Conservation (phyloP, 139 green algal genomes). For the Tetradesmus lagerheimii region DNA sequence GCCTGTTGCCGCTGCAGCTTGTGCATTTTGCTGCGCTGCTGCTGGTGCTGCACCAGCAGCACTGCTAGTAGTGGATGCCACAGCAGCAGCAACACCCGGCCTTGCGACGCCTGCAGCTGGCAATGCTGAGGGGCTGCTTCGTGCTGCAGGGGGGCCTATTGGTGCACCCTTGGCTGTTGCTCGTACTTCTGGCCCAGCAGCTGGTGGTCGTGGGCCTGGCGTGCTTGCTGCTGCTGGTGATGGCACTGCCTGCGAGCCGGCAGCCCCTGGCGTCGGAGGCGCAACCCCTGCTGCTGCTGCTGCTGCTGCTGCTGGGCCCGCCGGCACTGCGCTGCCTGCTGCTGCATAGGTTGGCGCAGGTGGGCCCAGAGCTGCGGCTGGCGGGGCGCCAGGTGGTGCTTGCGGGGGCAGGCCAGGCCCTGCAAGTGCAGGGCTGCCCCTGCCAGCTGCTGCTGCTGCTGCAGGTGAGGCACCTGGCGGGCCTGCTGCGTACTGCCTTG, state of each 20-base stretch:
- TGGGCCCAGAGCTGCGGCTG: not conserved
- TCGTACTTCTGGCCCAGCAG: not conserved
- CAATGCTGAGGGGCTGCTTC: not conserved
- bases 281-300: not conserved
- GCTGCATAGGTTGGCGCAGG: not conserved
- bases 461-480: not conserved
- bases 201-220: not conserved
- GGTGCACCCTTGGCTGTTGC: not conserved
- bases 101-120: slow-evolving; percentile 5
- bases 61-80: not conserved
- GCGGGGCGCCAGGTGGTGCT: not conserved
- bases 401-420: not conserved
- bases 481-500: not conserved
- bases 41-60: not conserved
- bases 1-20: not conserved
- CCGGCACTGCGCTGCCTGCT: not conserved
- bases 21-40: not conserved
- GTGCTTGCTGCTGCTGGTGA: not conserved
- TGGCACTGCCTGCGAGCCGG: not conserved
- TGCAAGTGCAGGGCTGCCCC: not conserved
- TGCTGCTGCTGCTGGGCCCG: not conserved
- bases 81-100: not conserved
- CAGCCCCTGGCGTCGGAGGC: not conserved
- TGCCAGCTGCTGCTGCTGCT: not conserved
- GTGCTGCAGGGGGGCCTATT: not conserved